Evolutionary conservation across 192 early-diverging fungal species (phyloP).

Genomic region (Paraglomus brasilianum): DNA sequence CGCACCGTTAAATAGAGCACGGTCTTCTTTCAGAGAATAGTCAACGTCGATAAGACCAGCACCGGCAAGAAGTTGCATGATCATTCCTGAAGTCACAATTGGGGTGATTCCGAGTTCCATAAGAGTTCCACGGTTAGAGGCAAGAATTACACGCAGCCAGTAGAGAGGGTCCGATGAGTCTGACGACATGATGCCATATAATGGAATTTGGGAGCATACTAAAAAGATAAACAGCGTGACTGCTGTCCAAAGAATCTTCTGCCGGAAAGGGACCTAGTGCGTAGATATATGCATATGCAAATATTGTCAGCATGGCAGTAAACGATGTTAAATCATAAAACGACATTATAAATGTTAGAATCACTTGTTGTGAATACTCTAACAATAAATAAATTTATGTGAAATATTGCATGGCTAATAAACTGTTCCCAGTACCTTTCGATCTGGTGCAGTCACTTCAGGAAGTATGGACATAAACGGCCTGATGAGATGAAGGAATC

Average conservation of each 20-base stretch:
- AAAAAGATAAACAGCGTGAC: conserved; percentile 99
- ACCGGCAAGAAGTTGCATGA: conserved; percentile 99
- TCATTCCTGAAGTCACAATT: conserved; percentile 99
- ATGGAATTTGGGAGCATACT: conserved; percentile 98
- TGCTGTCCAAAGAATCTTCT: conserved; percentile 99
- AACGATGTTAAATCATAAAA: no score
- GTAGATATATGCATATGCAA: background rate
- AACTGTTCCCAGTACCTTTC: conserved; percentile 68
- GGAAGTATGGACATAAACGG: conserved; percentile 98
- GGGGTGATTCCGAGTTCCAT: conserved; percentile 99
- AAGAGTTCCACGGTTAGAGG: conserved; percentile 98
- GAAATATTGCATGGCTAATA: background rate
- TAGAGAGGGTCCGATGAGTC: conserved; percentile 99
- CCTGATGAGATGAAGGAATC: conserved; percentile 92
- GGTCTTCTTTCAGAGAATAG: conserved; percentile 97
- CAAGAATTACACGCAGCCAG: conserved; percentile 99
- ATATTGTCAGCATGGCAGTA: no score
- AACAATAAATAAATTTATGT: no score
- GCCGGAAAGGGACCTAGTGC: conserved; percentile 87
- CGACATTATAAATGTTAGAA: no score
- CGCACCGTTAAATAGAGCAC: conserved; percentile 97
- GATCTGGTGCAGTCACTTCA: conserved; percentile 94
- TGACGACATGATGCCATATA: conserved; percentile 99
- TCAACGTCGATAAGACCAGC: conserved; percentile 99
- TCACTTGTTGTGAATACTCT: no score